Base-by-base conservation (phyloP, 2,329 filamentous ascomycete species). In the Phoma sp. region DNA sequence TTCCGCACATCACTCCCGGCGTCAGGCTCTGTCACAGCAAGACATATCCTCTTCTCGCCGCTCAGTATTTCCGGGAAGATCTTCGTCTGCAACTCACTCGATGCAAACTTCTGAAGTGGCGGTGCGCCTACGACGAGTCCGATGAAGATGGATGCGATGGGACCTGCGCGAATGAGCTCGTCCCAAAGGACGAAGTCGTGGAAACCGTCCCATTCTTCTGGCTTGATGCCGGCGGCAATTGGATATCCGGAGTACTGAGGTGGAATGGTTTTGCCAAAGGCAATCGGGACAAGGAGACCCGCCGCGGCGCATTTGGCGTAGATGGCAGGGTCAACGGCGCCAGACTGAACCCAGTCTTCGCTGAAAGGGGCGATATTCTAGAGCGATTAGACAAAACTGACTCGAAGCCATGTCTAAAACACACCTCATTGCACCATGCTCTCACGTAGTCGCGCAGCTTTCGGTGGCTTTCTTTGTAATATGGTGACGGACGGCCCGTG, bases 191-290 rank as follows among this genome's bases (percentile, higher is more conserved):
- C 63, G 31, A 75, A 64, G 57, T 75, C 73, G 51, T 76, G 74
- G 61, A 75, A 76, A 17, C 68, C 72, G 43, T 75, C 67, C 72
- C 73, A 75, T 40, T 75, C 71, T 27, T 61, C 60, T 6, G 69
- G 46, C 4, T 58, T 58, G 40, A 74, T 69, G 1, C 86, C 86
- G 0, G 85, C 78, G 41, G 91, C 84, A 64, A 77, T 74, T 13
- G 64, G 64, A 45, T 70, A 70, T 21, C 60, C 38, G 15, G 64
- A 54, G 63, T 65, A 72, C 35, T 69, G 60, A 6, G 55, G 43
- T 1, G 69, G 69, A 19, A 71, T 71, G 6, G 62, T 47, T 35
- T 71, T 71, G 33, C 69, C 69, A 5, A 65, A 69, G 5, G 69
- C 67, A 24, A 72, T 72, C 24, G 68, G 69, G 9, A 72, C 63